Percentiles rank a stretch among this genome's conserved stretches.
Evolutionary conservation across 352 stramenopile species (phyloP).

Genomic region (Phytophthora chlamydospora): DNA sequence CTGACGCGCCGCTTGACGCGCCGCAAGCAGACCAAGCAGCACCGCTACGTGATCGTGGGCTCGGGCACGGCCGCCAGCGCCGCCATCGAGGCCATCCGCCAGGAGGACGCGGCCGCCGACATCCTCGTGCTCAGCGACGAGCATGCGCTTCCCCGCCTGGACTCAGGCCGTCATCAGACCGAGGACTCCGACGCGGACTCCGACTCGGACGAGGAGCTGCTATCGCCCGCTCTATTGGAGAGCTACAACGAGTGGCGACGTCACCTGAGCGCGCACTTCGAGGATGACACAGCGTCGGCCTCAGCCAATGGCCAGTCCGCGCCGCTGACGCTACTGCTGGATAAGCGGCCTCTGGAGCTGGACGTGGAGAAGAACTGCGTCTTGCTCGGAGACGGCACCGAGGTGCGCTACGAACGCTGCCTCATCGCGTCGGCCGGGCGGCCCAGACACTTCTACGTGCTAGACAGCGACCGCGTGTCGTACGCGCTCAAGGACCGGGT

Average conservation of each 20-base stretch:
- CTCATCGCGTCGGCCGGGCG: constrained; percentile 86
- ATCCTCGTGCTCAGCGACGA: constrained; percentile 92
- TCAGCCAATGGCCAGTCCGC: neutral
- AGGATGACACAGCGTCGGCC: constrained; percentile 60
- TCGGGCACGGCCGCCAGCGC: constrained; percentile 89
- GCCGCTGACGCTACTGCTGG: constrained; percentile 80
- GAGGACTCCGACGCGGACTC: constrained; percentile 16
- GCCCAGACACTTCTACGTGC: constrained; percentile 88
- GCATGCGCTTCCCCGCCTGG: constrained; percentile 61
- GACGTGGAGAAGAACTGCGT: constrained; percentile 89
- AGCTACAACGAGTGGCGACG: constrained; percentile 93
- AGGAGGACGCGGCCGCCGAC: constrained; percentile 74
- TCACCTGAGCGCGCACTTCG: constrained; percentile 81
- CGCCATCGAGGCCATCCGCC: constrained; percentile 91
- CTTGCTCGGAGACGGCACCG: constrained; percentile 76
- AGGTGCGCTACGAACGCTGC: constrained; percentile 87
- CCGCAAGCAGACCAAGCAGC: constrained; percentile 76
- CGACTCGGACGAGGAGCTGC: constrained; percentile 16
- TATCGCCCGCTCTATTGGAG: constrained; percentile 69
- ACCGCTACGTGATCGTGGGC: constrained; percentile 91
- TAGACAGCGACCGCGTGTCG: constrained; percentile 82
- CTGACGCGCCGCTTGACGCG: constrained; percentile 69
- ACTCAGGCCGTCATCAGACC: constrained; percentile 31
- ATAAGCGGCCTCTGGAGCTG: constrained; percentile 78
- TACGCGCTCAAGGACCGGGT: constrained; percentile 88